A percentile compares a stretch with the other conserved stretches of the same genome.
phyloP scores from a whole-genome alignment of 371 early-diverging fungal genomes.

The Haplosporangium sp. region DNA sequence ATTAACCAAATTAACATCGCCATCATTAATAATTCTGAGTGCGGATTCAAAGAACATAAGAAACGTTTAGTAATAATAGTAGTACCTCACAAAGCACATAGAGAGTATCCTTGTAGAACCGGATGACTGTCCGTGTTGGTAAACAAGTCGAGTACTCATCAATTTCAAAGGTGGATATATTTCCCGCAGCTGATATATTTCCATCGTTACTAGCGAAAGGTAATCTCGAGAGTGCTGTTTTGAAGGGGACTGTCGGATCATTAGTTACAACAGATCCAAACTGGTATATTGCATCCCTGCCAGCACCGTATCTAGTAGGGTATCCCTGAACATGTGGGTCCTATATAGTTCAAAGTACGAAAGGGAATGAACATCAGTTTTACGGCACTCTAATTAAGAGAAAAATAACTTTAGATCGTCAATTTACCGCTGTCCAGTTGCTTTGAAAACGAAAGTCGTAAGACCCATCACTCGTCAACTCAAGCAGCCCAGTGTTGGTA shows the following conservation, averaged over 20 bases:
- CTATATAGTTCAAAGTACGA: background rate
- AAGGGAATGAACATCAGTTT: too few relatives aligned
- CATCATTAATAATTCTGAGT: too few relatives aligned
- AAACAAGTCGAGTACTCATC: background rate
- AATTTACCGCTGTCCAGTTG: constrained; percentile 8
- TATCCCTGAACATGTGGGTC: background rate
- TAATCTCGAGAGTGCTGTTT: background rate
- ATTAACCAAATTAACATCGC: too few relatives aligned
- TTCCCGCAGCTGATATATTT: background rate
- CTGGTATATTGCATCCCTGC: background rate
- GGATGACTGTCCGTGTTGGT: background rate
- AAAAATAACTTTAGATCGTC: background rate
- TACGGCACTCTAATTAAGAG: too few relatives aligned
- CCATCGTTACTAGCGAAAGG: background rate
- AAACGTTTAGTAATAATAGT: too few relatives aligned
- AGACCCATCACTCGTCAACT: background rate
- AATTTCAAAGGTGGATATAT: background rate
- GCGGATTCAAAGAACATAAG: too few relatives aligned
- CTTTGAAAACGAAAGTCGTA: background rate
- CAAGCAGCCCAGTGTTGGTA: background rate
- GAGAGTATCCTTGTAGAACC: background rate
- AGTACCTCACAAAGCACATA: constrained; percentile 7
- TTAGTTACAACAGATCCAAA: constrained; percentile 6
- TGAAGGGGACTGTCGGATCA: background rate
- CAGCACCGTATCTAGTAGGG: background rate